Base-by-base conservation (phyloP, 129 eudicot genomes). In the Helichrysum umbraculigerum region DNA sequence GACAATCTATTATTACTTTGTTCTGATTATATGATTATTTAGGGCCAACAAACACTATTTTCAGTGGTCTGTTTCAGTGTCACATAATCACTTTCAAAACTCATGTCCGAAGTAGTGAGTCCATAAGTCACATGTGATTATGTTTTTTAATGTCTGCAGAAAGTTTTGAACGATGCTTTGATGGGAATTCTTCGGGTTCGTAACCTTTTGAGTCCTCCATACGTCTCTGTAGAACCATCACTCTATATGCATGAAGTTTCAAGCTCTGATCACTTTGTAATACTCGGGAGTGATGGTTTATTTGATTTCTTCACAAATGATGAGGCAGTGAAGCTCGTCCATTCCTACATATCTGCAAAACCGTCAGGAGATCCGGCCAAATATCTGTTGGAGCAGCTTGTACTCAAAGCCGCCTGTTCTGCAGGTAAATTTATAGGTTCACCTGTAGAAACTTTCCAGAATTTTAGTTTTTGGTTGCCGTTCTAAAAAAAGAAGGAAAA, bases 101-200 rank as follows among this genome's bases (percentile, higher is more conserved):
- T 6, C 69, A 8, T 21, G 8, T 58, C 37, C 56, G 6, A 50
- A 61, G 29, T 67, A n/a, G 32, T 25, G 14, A 10, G 58, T 15
- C 10, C 34, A 52, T 22, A 34, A 56, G n/a, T 54, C 32, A 30
- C 15, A 64, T n/a, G 10, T 52, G 30, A n/a, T 79, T 71, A 54
- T 67, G 21, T 52, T 66, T 47, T 25, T 77, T 44, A 47, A 32
- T 67, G 73, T 52, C 1, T 86, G 86, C 92, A 94, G 98, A 87
- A 91, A 86, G 60, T 57, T 60, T 72, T 94, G 90, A 94, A 94
- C 69, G 98, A 94, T 83, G 98, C 98, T 62, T 81, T 94, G 79
- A 94, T 94, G 98, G 98, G 98, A 34, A 94, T 94, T 81, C 96
- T 94, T 76, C 89, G 90, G 44, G 97, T 94, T 74, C 97, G 90